Evolutionary conservation across 169 alveolate genomes (phyloP).

Genomic region (Theileria parva): DNA sequence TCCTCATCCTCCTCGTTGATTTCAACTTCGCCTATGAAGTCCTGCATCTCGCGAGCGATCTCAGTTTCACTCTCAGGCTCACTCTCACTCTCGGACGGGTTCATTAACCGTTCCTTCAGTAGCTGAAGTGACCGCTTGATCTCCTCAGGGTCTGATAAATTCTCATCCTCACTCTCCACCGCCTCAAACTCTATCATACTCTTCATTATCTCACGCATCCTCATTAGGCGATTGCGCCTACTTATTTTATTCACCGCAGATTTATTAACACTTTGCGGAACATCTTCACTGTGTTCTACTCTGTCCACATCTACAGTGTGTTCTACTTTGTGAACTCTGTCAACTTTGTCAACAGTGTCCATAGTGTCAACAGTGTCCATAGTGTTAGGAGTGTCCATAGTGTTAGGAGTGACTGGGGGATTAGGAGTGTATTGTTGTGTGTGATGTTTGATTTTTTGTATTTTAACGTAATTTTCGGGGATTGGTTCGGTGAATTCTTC

Average conservation of each 20-base stretch:
- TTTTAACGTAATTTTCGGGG: conserved; percentile 30
- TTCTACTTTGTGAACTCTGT: background rate
- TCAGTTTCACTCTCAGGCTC: conserved; percentile 40
- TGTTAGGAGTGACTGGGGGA: background rate
- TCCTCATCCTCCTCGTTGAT: conserved; percentile 67
- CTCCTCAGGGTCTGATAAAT: conserved; percentile 69
- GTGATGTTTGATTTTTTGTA: background rate
- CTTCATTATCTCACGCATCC: conserved; percentile 50
- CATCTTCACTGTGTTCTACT: background rate
- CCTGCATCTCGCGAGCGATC: conserved; percentile 48
- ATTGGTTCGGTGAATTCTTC: conserved; percentile 21
- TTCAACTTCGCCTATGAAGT: conserved; percentile 59
- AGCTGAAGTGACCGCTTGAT: conserved; percentile 28
- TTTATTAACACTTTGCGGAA: no score
- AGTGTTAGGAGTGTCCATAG: background rate
- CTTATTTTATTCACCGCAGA: conserved; percentile 4
- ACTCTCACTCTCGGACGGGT: conserved; percentile 54
- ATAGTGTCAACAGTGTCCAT: background rate
- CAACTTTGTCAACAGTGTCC: background rate
- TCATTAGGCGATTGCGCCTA: conserved; percentile 14
- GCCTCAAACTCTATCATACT: conserved; percentile 62
- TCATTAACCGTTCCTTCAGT: conserved; percentile 38
- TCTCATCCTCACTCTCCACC: conserved; percentile 66
- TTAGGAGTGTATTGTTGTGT: no score
- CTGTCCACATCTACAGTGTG: background rate